Evolutionary conservation across 2,329 filamentous ascomycete species (phyloP).

Genomic region (Talaromyces sp.): DNA sequence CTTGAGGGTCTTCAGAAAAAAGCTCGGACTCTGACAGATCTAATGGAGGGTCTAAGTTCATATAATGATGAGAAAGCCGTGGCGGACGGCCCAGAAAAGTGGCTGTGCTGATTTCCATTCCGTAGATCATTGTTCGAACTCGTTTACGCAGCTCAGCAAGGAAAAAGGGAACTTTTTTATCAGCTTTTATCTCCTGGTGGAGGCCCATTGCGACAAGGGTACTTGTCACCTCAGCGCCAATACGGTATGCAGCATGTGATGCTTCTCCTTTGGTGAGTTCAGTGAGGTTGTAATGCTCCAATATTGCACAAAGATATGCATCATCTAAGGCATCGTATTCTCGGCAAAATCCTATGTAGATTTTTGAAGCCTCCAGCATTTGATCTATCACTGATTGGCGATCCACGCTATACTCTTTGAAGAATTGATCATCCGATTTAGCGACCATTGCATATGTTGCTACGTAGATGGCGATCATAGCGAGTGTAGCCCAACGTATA

Average conservation of each 20-base stretch:
- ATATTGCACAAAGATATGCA: not conserved
- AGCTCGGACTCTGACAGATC: not conserved
- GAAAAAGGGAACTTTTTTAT: not conserved
- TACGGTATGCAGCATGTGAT: not conserved
- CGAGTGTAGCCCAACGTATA: not conserved
- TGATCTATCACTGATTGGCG: not conserved
- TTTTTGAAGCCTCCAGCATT: not conserved
- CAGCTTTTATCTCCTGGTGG: not conserved
- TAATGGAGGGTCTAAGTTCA: not conserved
- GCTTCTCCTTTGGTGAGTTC: not conserved
- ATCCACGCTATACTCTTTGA: not conserved
- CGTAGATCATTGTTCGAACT: not conserved
- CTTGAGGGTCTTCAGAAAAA: not conserved
- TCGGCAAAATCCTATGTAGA: not conserved
- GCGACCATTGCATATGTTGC: not conserved
- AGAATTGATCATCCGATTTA: not conserved
- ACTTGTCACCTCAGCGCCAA: not conserved
- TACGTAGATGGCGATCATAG: not conserved
- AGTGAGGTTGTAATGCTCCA: not conserved
- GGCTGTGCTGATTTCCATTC: not conserved
- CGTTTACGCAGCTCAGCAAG: not conserved
- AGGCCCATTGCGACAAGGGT: not conserved
- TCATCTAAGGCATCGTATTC: slow-evolving; percentile 1
- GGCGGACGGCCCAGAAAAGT: not conserved
- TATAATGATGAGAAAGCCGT: not conserved